Conservation (phyloP, 768 basidiomycete species). For the Mycena olivaceomarginata region DNA sequence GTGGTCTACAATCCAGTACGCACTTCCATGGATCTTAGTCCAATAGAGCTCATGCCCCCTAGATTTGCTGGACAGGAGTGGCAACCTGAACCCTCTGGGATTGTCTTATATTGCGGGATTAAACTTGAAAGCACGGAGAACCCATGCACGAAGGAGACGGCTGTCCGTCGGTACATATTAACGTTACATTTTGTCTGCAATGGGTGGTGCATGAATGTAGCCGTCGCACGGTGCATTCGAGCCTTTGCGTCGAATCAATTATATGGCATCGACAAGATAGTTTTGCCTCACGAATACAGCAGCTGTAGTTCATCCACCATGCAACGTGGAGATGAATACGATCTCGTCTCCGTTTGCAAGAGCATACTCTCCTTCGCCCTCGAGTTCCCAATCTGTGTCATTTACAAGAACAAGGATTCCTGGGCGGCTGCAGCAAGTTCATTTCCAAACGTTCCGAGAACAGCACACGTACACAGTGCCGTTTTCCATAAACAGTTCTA, state of each 20-base stretch:
- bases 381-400: slow-evolving; percentile 98
- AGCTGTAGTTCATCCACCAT: slow-evolving; percentile 80
- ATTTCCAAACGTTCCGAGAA: background rate
- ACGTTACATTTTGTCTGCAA: slow-evolving; percentile 29
- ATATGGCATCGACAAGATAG: background rate
- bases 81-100: slow-evolving; percentile 35
- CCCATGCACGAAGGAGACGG: slow-evolving; percentile 28
- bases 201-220: background rate
- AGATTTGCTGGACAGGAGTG: slow-evolving; percentile 32
- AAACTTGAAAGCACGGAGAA: slow-evolving; percentile 5
- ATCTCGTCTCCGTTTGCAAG: slow-evolving; percentile 90
- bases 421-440: slow-evolving; percentile 80
- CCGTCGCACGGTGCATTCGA: background rate
- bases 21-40: background rate
- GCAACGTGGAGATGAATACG: slow-evolving; percentile 97
- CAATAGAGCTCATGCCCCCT: background rate
- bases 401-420: slow-evolving; percentile 98
- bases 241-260: background rate
- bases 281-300: background rate
- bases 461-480: slow-evolving; percentile 82
- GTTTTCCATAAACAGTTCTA: slow-evolving; percentile 92
- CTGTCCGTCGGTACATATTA: slow-evolving; percentile 23
- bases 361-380: slow-evolving; percentile 92
- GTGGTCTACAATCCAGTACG: slow-evolving; percentile 31
- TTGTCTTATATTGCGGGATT: slow-evolving; percentile 25